Evolutionary conservation across 805 yeast genomes (phyloP).

Genomic region (Lipomyces chichibuensis): DNA sequence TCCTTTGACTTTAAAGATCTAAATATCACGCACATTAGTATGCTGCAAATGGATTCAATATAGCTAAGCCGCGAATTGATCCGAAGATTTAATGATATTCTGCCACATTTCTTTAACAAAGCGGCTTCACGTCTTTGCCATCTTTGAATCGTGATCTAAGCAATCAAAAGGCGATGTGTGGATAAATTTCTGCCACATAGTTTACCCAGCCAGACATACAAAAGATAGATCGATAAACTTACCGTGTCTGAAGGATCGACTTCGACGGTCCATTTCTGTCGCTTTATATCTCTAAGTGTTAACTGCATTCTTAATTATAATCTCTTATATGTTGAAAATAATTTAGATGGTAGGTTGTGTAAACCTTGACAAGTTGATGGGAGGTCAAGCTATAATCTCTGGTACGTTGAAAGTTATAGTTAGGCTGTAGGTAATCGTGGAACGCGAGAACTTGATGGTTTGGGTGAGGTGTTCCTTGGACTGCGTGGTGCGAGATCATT

Average conservation of each 20-base stretch:
- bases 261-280: slow-evolving; percentile 80
- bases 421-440: not conserved
- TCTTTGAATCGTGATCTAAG: not conserved
- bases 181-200: not conserved
- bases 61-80: not conserved
- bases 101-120: not conserved
- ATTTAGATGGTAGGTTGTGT: not conserved
- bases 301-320: slow-evolving; percentile 61
- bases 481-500: not conserved
- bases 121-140: not conserved
- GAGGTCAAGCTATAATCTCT: not conserved
- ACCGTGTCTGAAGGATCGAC: slow-evolving; percentile 71
- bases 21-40: not conserved
- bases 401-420: not conserved
- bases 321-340: not conserved
- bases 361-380: not conserved
- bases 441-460: no score
- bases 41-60: not conserved
- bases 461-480: not conserved
- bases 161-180: not conserved
- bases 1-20: slow-evolving; percentile 70
- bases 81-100: not conserved
- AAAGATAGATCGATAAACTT: slow-evolving; percentile 39
- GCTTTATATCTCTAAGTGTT: slow-evolving; percentile 88
- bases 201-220: not conserved